Evolutionary conservation across 2,329 filamentous ascomycete genomes (phyloP).

Genomic region (Phaeosphaeria sp.): DNA sequence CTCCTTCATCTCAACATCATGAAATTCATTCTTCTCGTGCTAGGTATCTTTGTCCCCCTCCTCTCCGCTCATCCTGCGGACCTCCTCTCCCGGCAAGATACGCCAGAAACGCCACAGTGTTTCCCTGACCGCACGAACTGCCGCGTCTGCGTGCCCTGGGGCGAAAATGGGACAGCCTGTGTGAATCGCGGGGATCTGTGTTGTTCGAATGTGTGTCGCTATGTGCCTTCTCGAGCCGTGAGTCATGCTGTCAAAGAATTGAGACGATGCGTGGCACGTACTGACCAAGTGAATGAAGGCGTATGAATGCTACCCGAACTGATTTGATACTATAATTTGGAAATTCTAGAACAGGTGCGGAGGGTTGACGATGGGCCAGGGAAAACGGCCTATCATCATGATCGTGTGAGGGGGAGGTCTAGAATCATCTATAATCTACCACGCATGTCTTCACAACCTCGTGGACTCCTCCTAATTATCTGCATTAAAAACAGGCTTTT

Average conservation of each 20-base stretch:
- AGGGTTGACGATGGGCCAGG: no score
- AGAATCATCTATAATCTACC: background rate
- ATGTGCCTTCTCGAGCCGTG: background rate
- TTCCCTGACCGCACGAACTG: background rate
- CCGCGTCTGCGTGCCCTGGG: background rate
- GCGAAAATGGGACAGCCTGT: background rate
- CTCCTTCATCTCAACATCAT: background rate
- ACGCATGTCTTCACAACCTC: background rate
- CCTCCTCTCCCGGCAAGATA: background rate
- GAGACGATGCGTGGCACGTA: background rate
- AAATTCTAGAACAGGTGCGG: no score
- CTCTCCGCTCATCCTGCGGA: background rate
- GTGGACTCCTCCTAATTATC: background rate
- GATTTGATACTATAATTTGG: background rate
- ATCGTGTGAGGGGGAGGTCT: background rate
- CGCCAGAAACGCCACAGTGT: background rate
- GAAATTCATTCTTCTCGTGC: background rate
- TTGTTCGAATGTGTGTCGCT: background rate
- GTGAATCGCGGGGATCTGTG: background rate
- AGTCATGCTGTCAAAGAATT: background rate
- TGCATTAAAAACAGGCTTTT: background rate
- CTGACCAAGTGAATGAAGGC: background rate
- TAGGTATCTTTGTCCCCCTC: background rate
- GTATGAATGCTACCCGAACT: background rate
- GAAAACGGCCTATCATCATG: background rate